phyloP scores from a whole-genome alignment of 2,329 filamentous ascomycete genomes.

The Chalaropsis thielavioides region DNA sequence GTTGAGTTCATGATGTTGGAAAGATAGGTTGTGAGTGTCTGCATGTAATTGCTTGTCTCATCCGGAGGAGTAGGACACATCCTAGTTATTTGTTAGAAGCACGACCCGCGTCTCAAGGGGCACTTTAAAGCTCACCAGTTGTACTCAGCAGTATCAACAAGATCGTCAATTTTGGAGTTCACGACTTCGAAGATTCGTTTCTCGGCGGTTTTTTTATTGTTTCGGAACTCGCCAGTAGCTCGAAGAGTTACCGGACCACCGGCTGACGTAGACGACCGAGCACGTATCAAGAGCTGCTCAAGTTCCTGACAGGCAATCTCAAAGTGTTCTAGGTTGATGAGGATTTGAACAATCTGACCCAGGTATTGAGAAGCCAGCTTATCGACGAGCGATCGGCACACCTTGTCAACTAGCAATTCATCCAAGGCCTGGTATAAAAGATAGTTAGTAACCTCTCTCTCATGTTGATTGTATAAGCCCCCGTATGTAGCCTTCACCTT shows the following conservation, averaged over 20 bases:
- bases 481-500: slow-evolving; percentile 37
- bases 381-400: slow-evolving; percentile 80
- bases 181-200: slow-evolving; percentile 97
- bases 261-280: slow-evolving; percentile 66
- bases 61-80: slow-evolving; percentile 42
- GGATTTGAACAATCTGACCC: slow-evolving; percentile 93
- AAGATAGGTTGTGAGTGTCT: slow-evolving; percentile 81
- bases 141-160: slow-evolving; percentile 94
- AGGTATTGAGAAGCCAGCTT: slow-evolving; percentile 83
- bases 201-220: slow-evolving; percentile 88
- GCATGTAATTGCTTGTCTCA: slow-evolving; percentile 86
- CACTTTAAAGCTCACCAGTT: slow-evolving; percentile 49
- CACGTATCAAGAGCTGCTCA: slow-evolving; percentile 71
- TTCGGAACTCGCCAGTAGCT: slow-evolving; percentile 74
- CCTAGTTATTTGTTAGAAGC: slow-evolving; percentile 26
- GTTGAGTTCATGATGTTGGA: slow-evolving; percentile 96
- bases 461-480: slow-evolving; percentile 7
- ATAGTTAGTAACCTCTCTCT: background rate
- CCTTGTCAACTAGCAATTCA: slow-evolving; percentile 80
- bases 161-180: slow-evolving; percentile 95
- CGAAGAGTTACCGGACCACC: slow-evolving; percentile 65
- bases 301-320: slow-evolving; percentile 84
- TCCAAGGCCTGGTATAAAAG: slow-evolving; percentile 57
- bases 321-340: slow-evolving; percentile 96
- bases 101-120: background rate